Base-by-base conservation (phyloP, 352 stramenopile genomes). In the Phytophthora pini region DNA sequence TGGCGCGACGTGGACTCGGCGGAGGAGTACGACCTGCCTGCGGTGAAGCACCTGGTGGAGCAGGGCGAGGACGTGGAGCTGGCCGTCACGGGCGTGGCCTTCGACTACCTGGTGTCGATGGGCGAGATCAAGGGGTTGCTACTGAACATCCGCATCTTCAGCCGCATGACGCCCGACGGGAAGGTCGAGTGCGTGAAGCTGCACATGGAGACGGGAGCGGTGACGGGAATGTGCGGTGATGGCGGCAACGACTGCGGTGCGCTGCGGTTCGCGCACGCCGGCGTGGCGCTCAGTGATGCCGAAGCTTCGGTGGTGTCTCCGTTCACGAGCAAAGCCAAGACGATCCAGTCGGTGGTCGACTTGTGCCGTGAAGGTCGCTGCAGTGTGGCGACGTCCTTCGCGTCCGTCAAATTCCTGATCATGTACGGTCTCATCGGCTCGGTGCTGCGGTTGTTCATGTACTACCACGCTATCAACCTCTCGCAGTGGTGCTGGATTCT, bases 201-300 rank as follows among this genome's bases (percentile, higher is more conserved):
- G n/a, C 77, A 88, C 68, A 92, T 91, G 67, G 65, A 62, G 15
- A 68, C 71, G 3, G 86, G 86, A 43, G 80, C 76, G 5, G 82
- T 95, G 13, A 91, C 82, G 13, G 26, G 29, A 27, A 53, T 53
- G 87, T 41, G 87, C 53, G 88, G 88, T 22, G 97, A 98, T 65
- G 92, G 97, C 60, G 89, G 89, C 24, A 98, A 98, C 68, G 93
- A 98, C 60, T 97, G 91, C 61, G 92, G 92, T 58, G 91, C 91
- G 24, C 70, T 98, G 10, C 92, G 92, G 66, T 89, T 94, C 29
- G 93, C 93, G 5, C 93, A 98, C 72, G 88, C 97, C 17, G 93
- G 93, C 49, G 79, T 98, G 27, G 92, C 93, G 20, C 74, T 98
- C 13, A 97, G 88, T 49, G 86, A 96, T 53, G 81, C 89, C 1